A percentile compares a stretch with the other conserved stretches of the same genome.
phyloP scores from a whole-genome alignment of 257 asterid species.

The Solanum microdontum region DNA sequence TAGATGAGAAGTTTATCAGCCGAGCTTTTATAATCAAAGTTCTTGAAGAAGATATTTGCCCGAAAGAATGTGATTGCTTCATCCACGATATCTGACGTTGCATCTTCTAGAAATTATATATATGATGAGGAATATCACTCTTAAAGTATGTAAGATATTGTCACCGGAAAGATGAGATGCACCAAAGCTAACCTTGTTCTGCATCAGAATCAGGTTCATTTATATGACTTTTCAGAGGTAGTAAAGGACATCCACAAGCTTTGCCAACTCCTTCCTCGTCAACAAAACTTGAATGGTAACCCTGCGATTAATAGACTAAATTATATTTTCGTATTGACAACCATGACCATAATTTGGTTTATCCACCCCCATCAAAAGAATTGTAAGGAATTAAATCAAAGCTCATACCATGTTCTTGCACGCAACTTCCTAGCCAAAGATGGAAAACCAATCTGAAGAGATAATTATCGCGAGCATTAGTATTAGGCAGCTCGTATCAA shows the following conservation, averaged over 20 bases:
- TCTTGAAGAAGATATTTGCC: constrained; percentile 83
- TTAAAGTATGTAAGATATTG: neutral
- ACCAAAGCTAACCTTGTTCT: constrained; percentile 52
- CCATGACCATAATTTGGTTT: neutral
- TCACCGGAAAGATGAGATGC: neutral
- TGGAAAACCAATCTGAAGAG: neutral
- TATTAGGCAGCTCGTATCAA: neutral
- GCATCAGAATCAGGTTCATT: constrained; percentile 92
- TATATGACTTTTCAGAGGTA: constrained; percentile 86
- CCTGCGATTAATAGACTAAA: constrained; percentile 27
- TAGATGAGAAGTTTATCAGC: neutral
- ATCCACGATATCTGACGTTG: constrained; percentile 64
- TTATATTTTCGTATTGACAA: neutral
- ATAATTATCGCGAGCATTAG: neutral
- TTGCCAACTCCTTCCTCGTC: constrained; percentile 58
- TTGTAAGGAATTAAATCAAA: neutral
- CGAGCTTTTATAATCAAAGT: neutral
- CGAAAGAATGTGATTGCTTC: constrained; percentile 95
- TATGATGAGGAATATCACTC: neutral
- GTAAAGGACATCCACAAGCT: constrained; percentile 96
- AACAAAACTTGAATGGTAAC: constrained; percentile 80
- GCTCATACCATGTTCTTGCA: neutral
- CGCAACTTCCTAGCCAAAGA: neutral
- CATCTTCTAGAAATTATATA: constrained; percentile 46
- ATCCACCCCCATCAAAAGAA: neutral